Percentiles rank a stretch among this genome's conserved stretches.
Conservation (phyloP, 2,329 filamentous ascomycete species). For the Penicillium sp. region DNA sequence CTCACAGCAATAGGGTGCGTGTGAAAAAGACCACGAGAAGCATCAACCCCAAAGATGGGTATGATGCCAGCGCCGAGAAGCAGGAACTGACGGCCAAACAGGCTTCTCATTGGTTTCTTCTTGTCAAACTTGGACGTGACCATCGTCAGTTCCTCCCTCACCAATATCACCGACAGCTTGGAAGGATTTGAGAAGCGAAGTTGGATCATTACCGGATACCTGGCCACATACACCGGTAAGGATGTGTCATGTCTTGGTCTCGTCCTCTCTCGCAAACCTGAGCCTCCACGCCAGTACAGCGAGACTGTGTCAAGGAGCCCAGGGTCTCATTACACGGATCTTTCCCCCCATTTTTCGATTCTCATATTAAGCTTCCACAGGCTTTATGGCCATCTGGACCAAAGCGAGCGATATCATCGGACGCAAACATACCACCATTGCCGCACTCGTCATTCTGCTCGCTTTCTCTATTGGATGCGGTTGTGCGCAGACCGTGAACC, state of each 20-base stretch:
- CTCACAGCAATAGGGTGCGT: conserved; percentile 19
- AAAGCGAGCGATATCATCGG: conserved; percentile 31
- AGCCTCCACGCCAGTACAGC: too few species aligned
- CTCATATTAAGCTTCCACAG: conserved; percentile 3
- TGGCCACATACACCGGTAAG: conserved; percentile 31
- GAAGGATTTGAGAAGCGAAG: conserved; percentile 28
- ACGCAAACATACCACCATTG: conserved; percentile 21
- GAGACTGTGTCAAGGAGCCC: too few species aligned
- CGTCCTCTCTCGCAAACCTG: too few species aligned
- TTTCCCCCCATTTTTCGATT: background rate
- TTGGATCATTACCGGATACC: conserved; percentile 34
- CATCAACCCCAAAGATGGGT: too few species aligned
- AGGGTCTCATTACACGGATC: too few species aligned
- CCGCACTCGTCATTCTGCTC: conserved; percentile 24
- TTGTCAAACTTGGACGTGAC: conserved; percentile 31
- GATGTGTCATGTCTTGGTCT: background rate
- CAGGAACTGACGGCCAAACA: background rate
- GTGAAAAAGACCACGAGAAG: background rate
- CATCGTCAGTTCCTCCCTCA: conserved; percentile 32
- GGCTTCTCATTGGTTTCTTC: conserved; percentile 26
- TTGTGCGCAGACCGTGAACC: conserved; percentile 24
- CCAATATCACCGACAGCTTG: conserved; percentile 30
- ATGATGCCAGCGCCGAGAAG: too few species aligned
- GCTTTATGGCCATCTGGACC: conserved; percentile 28
- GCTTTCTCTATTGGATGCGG: conserved; percentile 30